Base-by-base conservation (phyloP, 441 rosid species). In the Brassica balearica region DNA sequence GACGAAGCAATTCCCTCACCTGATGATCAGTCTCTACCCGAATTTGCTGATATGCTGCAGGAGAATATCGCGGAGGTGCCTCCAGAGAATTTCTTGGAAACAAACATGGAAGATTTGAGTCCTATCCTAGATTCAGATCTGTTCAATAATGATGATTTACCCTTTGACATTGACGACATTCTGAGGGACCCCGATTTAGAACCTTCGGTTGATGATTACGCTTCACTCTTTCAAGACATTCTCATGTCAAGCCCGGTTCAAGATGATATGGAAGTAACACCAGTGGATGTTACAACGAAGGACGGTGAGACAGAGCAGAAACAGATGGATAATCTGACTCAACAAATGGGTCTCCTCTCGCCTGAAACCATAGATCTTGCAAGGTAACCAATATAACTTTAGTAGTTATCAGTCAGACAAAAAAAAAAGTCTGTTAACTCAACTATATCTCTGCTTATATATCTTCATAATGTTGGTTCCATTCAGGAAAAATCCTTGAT, bases 261-360 rank as follows among this genome's bases (percentile, higher is more conserved):
- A 6, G 96, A 86, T 73, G 92, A 92, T 74, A 84, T 85, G 68
- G 90, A 87, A 75, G 80, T 90, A 72, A 78, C 84, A 65, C 75
- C 91, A 1, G 69, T 67, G 65, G 92, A 89, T 25, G 79, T 5
- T 67, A 36, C 77, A 73, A 36, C 73, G n/a, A 66, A 60, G 43
- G 87, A 72, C 25, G 75, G 72, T 5, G 86, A 79, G 67, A 69
- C 75, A 67, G 86, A 79, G 83, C 55, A 68, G 38, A 73, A 7
- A 34, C 88, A 83, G 53, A 83, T 91, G 92, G 91, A 90, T 83
- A 82, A 89, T 63, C 93, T 92, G 14, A 88, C 97, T 2, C 92
- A 85, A 82, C 91, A 90, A 77, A 90, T 96, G 97, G 92, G 86
- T 62, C 96, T 81, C 80, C 90, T 94, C 58, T 72, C 89, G 15